Evolutionary conservation across 768 basidiomycete species (phyloP).

Genomic region (Hirschioporus abietinus): DNA sequence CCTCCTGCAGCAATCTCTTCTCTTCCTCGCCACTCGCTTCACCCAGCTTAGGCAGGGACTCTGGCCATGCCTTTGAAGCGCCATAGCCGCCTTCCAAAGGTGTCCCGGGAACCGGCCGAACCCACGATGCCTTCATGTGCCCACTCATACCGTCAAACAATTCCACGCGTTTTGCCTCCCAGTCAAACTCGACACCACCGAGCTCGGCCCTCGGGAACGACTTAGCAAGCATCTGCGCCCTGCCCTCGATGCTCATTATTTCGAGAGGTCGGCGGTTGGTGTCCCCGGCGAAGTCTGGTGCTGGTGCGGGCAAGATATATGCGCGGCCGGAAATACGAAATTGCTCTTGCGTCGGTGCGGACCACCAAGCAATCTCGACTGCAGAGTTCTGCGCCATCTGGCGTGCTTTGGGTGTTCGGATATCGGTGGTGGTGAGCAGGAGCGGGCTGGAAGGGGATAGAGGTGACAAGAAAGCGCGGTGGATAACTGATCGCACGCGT

Average conservation of each 20-base stretch:
- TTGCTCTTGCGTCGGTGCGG: constrained; percentile 59
- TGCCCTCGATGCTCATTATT: background rate
- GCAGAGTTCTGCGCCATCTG: constrained; percentile 46
- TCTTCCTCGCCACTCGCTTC: constrained; percentile 40
- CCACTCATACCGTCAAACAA: constrained; percentile 55
- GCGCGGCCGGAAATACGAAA: constrained; percentile 62
- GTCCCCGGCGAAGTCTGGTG: background rate
- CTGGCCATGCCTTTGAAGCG: constrained; percentile 60
- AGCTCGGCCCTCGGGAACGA: constrained; percentile 24
- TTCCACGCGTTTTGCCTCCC: constrained; percentile 60
- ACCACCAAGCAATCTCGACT: constrained; percentile 74
- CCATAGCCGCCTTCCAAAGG: constrained; percentile 45
- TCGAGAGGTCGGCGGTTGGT: no score
- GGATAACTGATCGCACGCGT: constrained; percentile 60
- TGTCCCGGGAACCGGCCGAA: constrained; percentile 60
- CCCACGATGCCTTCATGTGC: constrained; percentile 68
- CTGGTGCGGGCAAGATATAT: constrained; percentile 41
- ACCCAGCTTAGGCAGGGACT: constrained; percentile 41
- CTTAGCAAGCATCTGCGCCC: background rate
- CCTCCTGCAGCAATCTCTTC: constrained; percentile 43
- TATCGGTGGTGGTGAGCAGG: constrained; percentile 64
- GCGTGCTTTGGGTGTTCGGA: constrained; percentile 61
- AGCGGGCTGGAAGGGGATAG: constrained; percentile 47
- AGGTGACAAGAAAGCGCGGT: constrained; percentile 52
- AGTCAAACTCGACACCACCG: constrained; percentile 43